phyloP scores from a whole-genome alignment of 768 basidiomycete species.

The Lyophyllum decastes region DNA sequence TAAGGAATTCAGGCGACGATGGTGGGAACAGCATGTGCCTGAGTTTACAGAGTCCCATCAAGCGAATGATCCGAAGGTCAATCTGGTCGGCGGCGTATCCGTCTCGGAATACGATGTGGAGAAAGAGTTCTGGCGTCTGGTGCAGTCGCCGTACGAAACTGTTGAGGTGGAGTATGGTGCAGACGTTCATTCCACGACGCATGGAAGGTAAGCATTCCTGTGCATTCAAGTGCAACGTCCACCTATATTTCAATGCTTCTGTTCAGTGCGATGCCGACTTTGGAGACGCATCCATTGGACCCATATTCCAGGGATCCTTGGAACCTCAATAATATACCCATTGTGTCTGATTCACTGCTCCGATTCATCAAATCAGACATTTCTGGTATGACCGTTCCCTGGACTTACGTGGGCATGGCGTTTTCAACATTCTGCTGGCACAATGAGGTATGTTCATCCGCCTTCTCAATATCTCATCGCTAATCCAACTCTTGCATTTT shows the following conservation, averaged over 20 bases:
- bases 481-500: constrained; percentile 10
- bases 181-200: constrained; percentile 95
- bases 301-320: constrained; percentile 89
- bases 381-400: constrained; percentile 98
- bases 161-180: constrained; percentile 99
- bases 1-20: constrained; percentile 81
- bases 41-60: constrained; percentile 31
- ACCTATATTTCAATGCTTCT: constrained; percentile 5
- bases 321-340: constrained; percentile 98
- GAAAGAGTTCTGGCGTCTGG: constrained; percentile 95
- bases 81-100: constrained; percentile 54
- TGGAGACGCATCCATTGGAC: constrained; percentile 90
- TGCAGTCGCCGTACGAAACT: constrained; percentile 85
- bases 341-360: constrained; percentile 87
- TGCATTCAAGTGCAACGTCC: constrained; percentile 2
- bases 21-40: constrained; percentile 84
- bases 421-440: constrained; percentile 99
- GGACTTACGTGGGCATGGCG: constrained; percentile 99
- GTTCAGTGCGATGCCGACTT: constrained; percentile 96
- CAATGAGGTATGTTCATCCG: constrained; percentile 70
- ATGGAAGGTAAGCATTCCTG: constrained; percentile 75
- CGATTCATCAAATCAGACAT: constrained; percentile 99
- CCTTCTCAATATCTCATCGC: neutral
- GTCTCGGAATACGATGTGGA: constrained; percentile 94
- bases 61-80: constrained; percentile 51